Evolutionary conservation across 192 early-diverging fungal species (phyloP).

Genomic region (Phycomyces blakesleeanus): DNA sequence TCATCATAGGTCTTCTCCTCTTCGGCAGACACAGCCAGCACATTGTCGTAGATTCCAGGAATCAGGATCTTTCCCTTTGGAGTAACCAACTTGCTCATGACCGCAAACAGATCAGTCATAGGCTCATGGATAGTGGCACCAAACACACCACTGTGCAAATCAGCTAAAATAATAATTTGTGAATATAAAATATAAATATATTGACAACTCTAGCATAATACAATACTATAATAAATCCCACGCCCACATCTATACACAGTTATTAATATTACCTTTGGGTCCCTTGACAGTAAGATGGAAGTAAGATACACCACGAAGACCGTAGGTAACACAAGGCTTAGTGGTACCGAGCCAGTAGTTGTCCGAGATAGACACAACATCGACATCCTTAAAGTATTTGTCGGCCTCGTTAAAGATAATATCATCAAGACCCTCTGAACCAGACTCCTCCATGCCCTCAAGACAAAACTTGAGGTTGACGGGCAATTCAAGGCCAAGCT

Average conservation of each 20-base stretch:
- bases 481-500: constrained; percentile 84
- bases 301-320: constrained; percentile 80
- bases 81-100: constrained; percentile 82
- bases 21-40: constrained; percentile 72
- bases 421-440: constrained; percentile 92
- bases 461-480: constrained; percentile 97
- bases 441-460: constrained; percentile 90
- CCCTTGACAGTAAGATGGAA: constrained; percentile 42
- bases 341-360: constrained; percentile 97
- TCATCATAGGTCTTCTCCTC: constrained; percentile 80
- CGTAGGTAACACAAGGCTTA: constrained; percentile 98
- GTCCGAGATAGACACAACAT: constrained; percentile 95
- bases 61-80: constrained; percentile 86
- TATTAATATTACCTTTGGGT: constrained; percentile 8
- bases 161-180: constrained; percentile 44
- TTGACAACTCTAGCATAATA: no score
- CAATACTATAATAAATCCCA: no score
- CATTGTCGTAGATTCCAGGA: constrained; percentile 90
- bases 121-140: constrained; percentile 95
- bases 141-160: constrained; percentile 97
- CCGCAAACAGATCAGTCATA: constrained; percentile 88
- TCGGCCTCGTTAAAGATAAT: constrained; percentile 84
- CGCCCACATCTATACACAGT: no score
- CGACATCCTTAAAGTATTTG: constrained; percentile 85
- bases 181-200: no score